phyloP scores from a whole-genome alignment of 1,284 basidiomycete species.

The Ceratobasidium sp. region DNA sequence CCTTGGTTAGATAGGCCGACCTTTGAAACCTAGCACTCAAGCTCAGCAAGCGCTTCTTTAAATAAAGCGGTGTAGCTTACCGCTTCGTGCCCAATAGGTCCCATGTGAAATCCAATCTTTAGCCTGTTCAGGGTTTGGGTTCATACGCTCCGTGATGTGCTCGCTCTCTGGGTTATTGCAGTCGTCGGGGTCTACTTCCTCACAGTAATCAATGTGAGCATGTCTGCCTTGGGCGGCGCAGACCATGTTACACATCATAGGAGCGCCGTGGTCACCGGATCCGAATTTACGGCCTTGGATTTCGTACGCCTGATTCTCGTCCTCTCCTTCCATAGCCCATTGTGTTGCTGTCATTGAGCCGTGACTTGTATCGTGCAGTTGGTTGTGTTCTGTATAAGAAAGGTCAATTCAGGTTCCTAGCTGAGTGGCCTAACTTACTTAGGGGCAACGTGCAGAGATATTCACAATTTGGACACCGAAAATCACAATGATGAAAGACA shows the following conservation, averaged over 20 bases:
- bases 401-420: conserved; percentile 10
- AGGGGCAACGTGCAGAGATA: conserved; percentile 69
- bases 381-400: conserved; percentile 65
- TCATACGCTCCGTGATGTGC: conserved; percentile 59
- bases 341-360: conserved; percentile 68
- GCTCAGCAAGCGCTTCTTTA: background rate
- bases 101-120: conserved; percentile 68
- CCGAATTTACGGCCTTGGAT: conserved; percentile 66
- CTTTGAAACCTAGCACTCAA: conserved; percentile 38
- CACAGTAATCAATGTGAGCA: conserved; percentile 67
- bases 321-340: conserved; percentile 66
- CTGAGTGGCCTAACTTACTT: conserved; percentile 53
- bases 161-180: conserved; percentile 61
- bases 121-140: conserved; percentile 58
- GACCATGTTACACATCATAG: conserved; percentile 69
- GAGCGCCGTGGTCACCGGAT: conserved; percentile 66
- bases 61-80: background rate
- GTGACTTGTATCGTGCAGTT: conserved; percentile 69
- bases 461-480: conserved; percentile 65
- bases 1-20: background rate
- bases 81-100: conserved; percentile 64
- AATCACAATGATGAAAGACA: conserved; percentile 64
- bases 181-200: conserved; percentile 52
- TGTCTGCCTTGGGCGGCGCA: conserved; percentile 66
- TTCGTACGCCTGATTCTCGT: conserved; percentile 60